Base-by-base conservation (phyloP, 2,329 filamentous ascomycete species). In the Aspergillus tamarii region DNA sequence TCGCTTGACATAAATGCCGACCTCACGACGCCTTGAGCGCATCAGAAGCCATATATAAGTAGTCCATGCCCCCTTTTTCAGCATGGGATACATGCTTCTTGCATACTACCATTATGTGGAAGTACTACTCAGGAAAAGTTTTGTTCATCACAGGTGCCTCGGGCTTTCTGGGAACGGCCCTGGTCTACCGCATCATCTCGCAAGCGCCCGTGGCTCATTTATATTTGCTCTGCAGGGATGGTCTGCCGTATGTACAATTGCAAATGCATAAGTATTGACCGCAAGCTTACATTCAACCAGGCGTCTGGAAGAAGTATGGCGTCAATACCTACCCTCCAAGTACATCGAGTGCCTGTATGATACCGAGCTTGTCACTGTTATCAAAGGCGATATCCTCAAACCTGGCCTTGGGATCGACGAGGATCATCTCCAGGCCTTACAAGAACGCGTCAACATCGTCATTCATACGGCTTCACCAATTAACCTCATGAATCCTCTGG, bases 381-480 rank as follows among this genome's bases (percentile, higher is more conserved):
- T 70, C n/a, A 43, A 63, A 14, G 68, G 68, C 26, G 62, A 70
- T 39, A 65, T 67, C 21, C 16, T 45, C 6, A n/a, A 60, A 14
- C 64, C 62, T 0, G 10, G 59, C 28, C 16, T 69, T n/a, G 69
- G 65, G 1, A 43, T 70, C 4, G 16, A 39, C 0, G 41, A 53
- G 2, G 12, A 23, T 2, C 39, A 52, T 3, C 28, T 64, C n/a
- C 23, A 58, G 2, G 26, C 21, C 2, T 30, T 70, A 2, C 54
- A 50, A 6, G 41, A 56, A 7, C 26, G 36, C n/a, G 34, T 66
- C 12, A 21, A 66, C 7, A 61, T 69, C 14, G 61, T 71, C 26
- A 64, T 71, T 12, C 69, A 71, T 56, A 57, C 65, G 2, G 67
- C 69, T 11, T 70, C 69, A 4, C 60, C 63, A 8, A 60, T 66